Conservation (phyloP, 345 rosid genomes). For the Populus pruinosa region DNA sequence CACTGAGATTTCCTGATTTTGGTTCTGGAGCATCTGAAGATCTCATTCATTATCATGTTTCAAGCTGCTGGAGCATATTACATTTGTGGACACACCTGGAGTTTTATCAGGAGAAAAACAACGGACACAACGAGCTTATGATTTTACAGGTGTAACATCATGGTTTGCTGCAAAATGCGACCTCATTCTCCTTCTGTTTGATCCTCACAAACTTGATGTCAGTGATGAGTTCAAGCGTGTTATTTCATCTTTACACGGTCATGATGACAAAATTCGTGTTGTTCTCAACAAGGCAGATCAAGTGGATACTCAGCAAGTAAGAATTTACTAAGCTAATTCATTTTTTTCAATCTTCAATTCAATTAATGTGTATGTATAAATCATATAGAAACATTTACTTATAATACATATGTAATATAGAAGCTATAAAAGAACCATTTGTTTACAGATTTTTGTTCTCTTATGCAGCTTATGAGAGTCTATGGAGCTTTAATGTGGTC, state of each 20-base stretch:
- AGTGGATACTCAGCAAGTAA: conserved; percentile 90
- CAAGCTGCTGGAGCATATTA: conserved; percentile 87
- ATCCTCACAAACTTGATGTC: conserved; percentile 92
- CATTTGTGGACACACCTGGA: conserved; percentile 95
- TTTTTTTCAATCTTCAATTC: conserved; percentile 3
- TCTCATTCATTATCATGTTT: conserved; percentile 6
- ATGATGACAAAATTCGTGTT: conserved; percentile 94
- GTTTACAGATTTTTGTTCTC: neutral
- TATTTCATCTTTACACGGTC: conserved; percentile 87
- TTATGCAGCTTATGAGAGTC: conserved; percentile 87
- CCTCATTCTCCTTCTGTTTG: conserved; percentile 91
- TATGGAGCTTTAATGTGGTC: conserved; percentile 99
- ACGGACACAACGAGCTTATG: conserved; percentile 81
- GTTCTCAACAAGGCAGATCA: conserved; percentile 96
- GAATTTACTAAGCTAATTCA: neutral
- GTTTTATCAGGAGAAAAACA: conserved; percentile 95
- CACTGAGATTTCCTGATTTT: neutral
- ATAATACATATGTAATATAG: too few species aligned
- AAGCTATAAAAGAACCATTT: too few species aligned
- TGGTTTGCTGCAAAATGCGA: conserved; percentile 99
- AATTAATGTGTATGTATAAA: neutral
- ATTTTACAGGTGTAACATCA: conserved; percentile 88
- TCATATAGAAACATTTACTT: too few species aligned
- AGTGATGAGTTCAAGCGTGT: conserved; percentile 98
- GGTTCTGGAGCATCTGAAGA: conserved; percentile 16